These are phyloP conservation scores for Samsoniella hepiali DNA, from an alignment of 2,329 filamentous ascomycete species.

Conservation along the genomic window DNA sequence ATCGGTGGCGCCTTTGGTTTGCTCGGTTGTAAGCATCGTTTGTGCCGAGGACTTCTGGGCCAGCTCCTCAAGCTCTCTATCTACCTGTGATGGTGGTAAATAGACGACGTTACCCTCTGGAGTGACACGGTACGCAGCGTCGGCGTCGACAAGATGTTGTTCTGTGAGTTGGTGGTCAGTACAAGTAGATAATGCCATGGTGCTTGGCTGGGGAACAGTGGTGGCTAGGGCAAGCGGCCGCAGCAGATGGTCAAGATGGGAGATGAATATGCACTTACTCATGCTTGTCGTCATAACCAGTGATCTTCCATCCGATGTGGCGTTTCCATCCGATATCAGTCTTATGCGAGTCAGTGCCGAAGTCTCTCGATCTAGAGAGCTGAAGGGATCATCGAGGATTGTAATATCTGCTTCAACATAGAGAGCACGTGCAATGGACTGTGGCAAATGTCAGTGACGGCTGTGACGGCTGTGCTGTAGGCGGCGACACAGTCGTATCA, in stretches of 20 bases:
- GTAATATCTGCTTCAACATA: constrained; percentile 1
- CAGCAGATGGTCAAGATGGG: too few species aligned
- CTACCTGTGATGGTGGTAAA: background rate
- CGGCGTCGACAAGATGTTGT: constrained; percentile 7
- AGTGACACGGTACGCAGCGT: background rate
- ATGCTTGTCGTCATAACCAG: constrained; percentile 13
- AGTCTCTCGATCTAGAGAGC: constrained; percentile 3
- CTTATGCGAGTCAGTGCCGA: background rate
- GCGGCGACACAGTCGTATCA: too few species aligned
- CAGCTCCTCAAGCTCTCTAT: background rate
- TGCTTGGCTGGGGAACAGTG: too few species aligned
- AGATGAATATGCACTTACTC: background rate
- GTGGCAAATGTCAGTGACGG: background rate
- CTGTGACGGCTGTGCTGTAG: background rate
- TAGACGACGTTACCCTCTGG: background rate
- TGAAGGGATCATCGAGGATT: constrained; percentile 11
- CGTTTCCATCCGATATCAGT: background rate
- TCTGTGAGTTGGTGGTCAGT: background rate
- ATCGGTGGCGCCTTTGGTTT: background rate
- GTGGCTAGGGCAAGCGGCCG: background rate
- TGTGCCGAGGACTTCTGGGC: background rate
- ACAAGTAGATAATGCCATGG: too few species aligned
- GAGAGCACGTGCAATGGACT: constrained; percentile 9
- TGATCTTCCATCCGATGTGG: background rate
- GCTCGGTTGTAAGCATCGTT: background rate